Evolutionary conservation across 2,329 filamentous ascomycete genomes (phyloP), one percentile per base, ranked within the genome.

Genomic region (Didymellaceae sp.): DNA sequence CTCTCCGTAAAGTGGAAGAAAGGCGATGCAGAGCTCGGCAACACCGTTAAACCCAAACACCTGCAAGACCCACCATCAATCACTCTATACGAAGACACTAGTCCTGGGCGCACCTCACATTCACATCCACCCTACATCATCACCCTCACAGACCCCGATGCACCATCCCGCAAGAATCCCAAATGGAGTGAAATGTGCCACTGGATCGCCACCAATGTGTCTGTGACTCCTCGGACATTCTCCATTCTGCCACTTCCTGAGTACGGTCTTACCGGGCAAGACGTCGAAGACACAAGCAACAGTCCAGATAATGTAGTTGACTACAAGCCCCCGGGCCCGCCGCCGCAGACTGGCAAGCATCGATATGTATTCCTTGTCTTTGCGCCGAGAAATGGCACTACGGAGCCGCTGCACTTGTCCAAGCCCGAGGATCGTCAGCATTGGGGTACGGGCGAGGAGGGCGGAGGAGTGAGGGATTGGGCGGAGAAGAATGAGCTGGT

Each of bases 151-250:
- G 82, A 85, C 60, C 82, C 82, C 0, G 82, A 85, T 65, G 82
- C 82, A n/a, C 81, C 79, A 2, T 80, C 76, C 7, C 76, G 77
- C 33, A 68, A 78, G 1, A 66, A 84, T 52, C 81, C 82, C 1
- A 73, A 80, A 45, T 83, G 80, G 80, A 75, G 74, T 16, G 79
- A 85, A 54, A 79, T 85, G 69, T 84, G 81, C 61, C 82, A 85
- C 63, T 84, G 81, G 81, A 74, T 80, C 41, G 70, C 70, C 1
- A 67, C 75, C 7, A 71, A 73, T 20, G 59, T 77, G 5, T 59
- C 66, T 1, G 43, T 75, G 2, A 59, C 61, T 0, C 34, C 50
- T 18, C 48, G 56, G 2, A 59, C 54, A 1, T 58, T 62, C 40
- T 64, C 62, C 3, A 64, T 66, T 16, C 51, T 67, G 3, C 64